Evolutionary conservation across 2,329 filamentous ascomycete genomes (phyloP).

Genomic region (Xylariaceae sp.): DNA sequence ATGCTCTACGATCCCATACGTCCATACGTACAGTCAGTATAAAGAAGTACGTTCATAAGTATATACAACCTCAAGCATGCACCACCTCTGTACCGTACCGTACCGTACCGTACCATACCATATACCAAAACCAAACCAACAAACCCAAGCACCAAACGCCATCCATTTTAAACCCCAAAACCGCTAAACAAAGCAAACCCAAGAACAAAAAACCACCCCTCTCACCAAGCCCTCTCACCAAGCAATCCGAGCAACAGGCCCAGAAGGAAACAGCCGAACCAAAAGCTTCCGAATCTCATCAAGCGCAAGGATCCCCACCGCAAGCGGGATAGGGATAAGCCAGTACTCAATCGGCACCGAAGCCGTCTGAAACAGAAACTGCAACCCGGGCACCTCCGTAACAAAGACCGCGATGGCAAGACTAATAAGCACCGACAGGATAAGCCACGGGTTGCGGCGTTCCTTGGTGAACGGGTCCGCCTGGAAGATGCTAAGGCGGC

Average conservation of each 20-base stretch:
- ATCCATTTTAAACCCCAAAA: neutral
- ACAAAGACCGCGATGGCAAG: neutral
- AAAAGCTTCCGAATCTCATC: neutral
- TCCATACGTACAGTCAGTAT: neutral
- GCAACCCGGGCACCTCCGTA: neutral
- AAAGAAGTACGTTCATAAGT: neutral
- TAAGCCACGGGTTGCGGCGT: neutral
- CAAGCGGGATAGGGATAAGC: neutral
- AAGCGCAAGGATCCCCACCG: neutral
- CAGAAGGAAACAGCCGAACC: neutral
- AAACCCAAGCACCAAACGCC: too few relatives aligned
- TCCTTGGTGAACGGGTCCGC: neutral
- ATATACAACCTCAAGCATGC: too few relatives aligned
- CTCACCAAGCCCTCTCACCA: neutral
- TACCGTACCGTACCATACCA: too few relatives aligned
- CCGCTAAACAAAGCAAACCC: neutral
- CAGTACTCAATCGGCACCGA: neutral
- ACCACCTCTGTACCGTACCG: too few relatives aligned
- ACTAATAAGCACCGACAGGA: neutral
- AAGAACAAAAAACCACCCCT: neutral
- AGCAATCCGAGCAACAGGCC: neutral
- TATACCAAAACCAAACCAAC: too few relatives aligned
- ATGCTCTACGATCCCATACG: too few relatives aligned
- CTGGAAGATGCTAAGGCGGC: conserved; percentile 1
- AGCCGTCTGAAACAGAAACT: neutral